Evolutionary conservation across 768 basidiomycete species (phyloP), one percentile per base, ranked within the genome.

Genomic region (Panus rudis): DNA sequence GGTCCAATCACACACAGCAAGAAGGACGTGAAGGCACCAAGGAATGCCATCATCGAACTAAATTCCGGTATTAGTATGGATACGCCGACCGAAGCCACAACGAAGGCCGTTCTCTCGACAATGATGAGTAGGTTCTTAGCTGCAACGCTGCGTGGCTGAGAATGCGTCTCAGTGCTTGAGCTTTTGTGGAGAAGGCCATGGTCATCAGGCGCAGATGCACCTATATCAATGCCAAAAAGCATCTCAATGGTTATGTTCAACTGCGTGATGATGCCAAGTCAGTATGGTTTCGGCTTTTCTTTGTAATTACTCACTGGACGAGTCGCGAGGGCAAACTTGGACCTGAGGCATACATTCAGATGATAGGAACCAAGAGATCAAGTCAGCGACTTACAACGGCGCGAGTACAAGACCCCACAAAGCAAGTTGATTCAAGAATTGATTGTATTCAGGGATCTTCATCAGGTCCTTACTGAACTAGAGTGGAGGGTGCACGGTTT

Each of bases 401-500:
- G 73, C 78, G 37, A 90, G 63, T 8, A 91, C 93, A 25, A 97
- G 78, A 69, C 90, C 79, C 86, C 88, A 93, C 34, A 93, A 68
- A 6, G 82, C 84, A 24, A 86, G 45, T 34, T 76, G 66, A 56
- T 92, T 96, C 13, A 97, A 63, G 3, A 64, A 49, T 13, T 72
- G 67, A 46, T 81, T 88, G 57, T 87, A 94, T 16, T 81, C 85
- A 1, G 76, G 69, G 10, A 80, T 87, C 37, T 63, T 68, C 42
- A 92, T 68, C 23, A 98, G 67, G 57, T 97, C 83, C 47, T 78
- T 75, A 47, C 90, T 94, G 59, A 97, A 80, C 84, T 92, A 39
- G 16, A 23, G 19, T 14, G 17, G 6, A 12, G 20, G 10, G 28
- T 10, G 28, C 28, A 30, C 28, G 28, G 20, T 33, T 21, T n/a